phyloP scores from a whole-genome alignment of 2,329 filamentous ascomycete genomes.

The Bipolaris sorokiniana region DNA sequence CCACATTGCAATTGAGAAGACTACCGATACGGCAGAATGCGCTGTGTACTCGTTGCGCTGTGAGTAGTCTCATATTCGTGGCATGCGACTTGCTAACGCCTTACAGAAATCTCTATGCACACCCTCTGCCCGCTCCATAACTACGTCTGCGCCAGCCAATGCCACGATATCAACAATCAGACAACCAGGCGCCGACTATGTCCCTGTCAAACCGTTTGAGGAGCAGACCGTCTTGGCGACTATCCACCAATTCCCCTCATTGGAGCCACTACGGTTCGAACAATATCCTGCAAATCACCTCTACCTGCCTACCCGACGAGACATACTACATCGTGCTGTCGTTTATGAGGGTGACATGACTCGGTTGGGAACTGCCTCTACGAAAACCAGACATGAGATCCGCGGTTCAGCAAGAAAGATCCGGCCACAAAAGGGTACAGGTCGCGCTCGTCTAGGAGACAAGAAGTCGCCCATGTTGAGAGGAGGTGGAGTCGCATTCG shows the following conservation, averaged over 20 bases:
- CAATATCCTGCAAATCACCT: conserved; percentile 83
- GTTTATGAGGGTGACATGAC: conserved; percentile 90
- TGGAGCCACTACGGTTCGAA: conserved; percentile 81
- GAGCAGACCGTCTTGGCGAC: conserved; percentile 74
- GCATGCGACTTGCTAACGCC: conserved; percentile 44
- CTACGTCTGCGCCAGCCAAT: conserved; percentile 61
- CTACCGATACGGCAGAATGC: conserved; percentile 40
- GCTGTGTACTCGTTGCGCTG: conserved; percentile 55
- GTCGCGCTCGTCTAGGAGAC: conserved; percentile 77
- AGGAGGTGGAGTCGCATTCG: conserved; percentile 87
- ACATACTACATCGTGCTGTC: conserved; percentile 90
- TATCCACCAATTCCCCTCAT: conserved; percentile 85
- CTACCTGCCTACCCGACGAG: conserved; percentile 82
- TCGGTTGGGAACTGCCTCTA: conserved; percentile 73
- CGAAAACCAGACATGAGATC: conserved; percentile 70
- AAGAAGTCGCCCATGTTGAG: conserved; percentile 80
- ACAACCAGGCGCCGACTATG: conserved; percentile 47
- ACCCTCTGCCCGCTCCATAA: conserved; percentile 38
- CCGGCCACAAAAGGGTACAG: conserved; percentile 83
- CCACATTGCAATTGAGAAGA: conserved; percentile 39
- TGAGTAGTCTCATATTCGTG: conserved; percentile 50
- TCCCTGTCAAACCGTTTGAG: conserved; percentile 40
- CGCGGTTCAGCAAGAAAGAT: conserved; percentile 84
- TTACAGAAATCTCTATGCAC: conserved; percentile 34
- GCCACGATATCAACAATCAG: conserved; percentile 58